phyloP scores from a whole-genome alignment of 345 rosid species.

The Conringia planisiliqua region DNA sequence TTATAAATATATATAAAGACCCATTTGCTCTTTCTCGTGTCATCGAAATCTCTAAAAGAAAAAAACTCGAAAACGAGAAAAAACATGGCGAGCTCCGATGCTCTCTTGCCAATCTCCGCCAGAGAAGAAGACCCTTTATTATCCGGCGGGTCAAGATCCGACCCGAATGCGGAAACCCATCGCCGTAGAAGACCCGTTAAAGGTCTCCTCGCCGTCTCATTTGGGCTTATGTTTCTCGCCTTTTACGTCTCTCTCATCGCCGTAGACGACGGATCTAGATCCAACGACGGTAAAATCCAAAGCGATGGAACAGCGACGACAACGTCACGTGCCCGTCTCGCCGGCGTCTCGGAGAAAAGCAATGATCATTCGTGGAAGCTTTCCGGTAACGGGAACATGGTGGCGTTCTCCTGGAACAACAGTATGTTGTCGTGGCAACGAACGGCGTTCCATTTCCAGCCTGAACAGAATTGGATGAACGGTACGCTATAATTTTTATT shows the following conservation, averaged over 20 bases:
- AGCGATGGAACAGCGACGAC: background rate
- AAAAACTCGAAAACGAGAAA: constrained; percentile 13
- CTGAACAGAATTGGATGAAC: constrained; percentile 90
- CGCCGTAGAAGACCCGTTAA: constrained; percentile 20
- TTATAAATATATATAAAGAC: constrained; percentile 24
- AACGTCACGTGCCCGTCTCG: constrained; percentile 44
- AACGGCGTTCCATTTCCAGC: constrained; percentile 88
- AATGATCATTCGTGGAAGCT: constrained; percentile 27
- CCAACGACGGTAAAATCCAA: background rate
- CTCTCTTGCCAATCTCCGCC: constrained; percentile 25
- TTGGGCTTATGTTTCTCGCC: constrained; percentile 30
- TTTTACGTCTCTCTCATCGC: constrained; percentile 26
- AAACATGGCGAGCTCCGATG: constrained; percentile 34
- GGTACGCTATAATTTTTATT: constrained; percentile 45
- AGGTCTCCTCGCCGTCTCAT: constrained; percentile 36
- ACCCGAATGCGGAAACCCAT: constrained; percentile 13
- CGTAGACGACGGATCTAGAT: constrained; percentile 32
- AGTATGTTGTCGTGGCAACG: constrained; percentile 89
- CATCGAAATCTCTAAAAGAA: constrained; percentile 19
- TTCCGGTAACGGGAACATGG: constrained; percentile 27
- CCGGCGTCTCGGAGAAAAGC: constrained; percentile 84
- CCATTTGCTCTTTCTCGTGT: constrained; percentile 21
- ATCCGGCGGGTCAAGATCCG: constrained; percentile 28
- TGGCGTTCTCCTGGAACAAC: constrained; percentile 64
- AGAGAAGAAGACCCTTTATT: constrained; percentile 23